Base-by-base conservation (phyloP, 1,139 yeast genomes). In the Hanseniaspora uvarum region DNA sequence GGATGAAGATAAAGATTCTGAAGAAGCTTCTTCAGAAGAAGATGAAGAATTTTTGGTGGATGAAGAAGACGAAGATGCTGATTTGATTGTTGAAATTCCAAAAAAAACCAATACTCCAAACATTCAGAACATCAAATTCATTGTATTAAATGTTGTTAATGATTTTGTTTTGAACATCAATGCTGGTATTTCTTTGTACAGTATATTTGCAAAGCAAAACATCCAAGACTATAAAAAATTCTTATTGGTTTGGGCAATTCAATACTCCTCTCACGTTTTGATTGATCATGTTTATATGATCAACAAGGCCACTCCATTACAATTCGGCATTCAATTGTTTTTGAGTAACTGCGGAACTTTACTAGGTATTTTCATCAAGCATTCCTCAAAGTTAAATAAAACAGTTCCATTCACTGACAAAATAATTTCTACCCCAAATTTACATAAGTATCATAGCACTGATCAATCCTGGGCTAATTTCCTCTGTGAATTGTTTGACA, bases 151-250 rank as follows among this genome's bases (percentile, higher is more conserved):
- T 5, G 31, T 46, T 4, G 19, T 45, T 19, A 52, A 46, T 16
- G 51, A 52, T 12, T 40, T 40, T 34, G 36, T 50, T 19, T 44
- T 50, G 23, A 50, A 50, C 39, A 50, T 50, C 16, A 50, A 44
- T n/a, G 44, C 53, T n/a, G 53, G 53, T 26, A 46, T 46, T 37
- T 46, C 46, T 11, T 19, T 52, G 19, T 46, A 52, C 38, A 52
- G 23, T 18, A 33, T 46, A 6, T 52, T 52, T 52, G 47, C 14
- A 19, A 52, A 52, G 33, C 31, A 45, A 34, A 26, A 26, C n/a
- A 31, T 40, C 6, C 16, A 23, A 16, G 33, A 44, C 7, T 37
- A 26, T 11, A 52, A 46, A n/a, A 40, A 46, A 6, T 52, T 52
- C 39, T 31, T 46, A 14, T 16, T 40, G 7, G 39, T 46, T 23